Base-by-base conservation (phyloP, 2,329 filamentous ascomycete genomes). In the Helotiales sp. region DNA sequence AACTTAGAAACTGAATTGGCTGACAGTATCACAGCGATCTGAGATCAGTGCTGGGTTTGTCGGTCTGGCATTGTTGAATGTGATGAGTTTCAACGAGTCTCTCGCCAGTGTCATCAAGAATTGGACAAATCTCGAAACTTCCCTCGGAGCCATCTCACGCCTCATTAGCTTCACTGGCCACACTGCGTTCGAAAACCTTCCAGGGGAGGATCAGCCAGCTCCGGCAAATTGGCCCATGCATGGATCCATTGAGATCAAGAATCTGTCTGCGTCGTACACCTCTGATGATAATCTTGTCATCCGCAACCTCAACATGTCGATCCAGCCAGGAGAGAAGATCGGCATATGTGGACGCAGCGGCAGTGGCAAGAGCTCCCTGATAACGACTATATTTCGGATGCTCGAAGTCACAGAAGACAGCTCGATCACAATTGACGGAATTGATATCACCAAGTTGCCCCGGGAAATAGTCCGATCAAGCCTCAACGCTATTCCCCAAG, bases 311-410 rank as follows among this genome's bases (percentile, higher is more conserved):
- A 85, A 70, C 82, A 82, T 71, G 74, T 84, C n/a, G 78, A 82
- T 24, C 76, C 86, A 13, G 83, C 82, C 59, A 83, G 86, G 7
- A 80, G 85, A 88, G 82, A 26, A 85, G 83, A 66, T 75, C 4
- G 71, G 71, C 10, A 68, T 88, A 2, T 86, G 83, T 62, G 86
- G 86, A 1, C 82, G 86, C 1, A 71, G 68, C 52, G 69, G 52
- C 80, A 80, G 79, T 62, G 81, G 81, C 0, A 82, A 83, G 60
- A 80, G 77, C 52, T 79, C 78, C 0, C 75, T 86, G 0, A 77
- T 86, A 1, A 78, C 83, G 5, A 77, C 82, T 0, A 75, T 87
- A 1, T 81, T 87, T 32, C 80, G 83, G 11, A 81, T 87, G 72
- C 74, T 86, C 10, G 80, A 85, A 26, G 73, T 80, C 34, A 77